Conservation (phyloP, 2,329 filamentous ascomycete genomes). For the Aspergillus brunneoviolaceus region DNA sequence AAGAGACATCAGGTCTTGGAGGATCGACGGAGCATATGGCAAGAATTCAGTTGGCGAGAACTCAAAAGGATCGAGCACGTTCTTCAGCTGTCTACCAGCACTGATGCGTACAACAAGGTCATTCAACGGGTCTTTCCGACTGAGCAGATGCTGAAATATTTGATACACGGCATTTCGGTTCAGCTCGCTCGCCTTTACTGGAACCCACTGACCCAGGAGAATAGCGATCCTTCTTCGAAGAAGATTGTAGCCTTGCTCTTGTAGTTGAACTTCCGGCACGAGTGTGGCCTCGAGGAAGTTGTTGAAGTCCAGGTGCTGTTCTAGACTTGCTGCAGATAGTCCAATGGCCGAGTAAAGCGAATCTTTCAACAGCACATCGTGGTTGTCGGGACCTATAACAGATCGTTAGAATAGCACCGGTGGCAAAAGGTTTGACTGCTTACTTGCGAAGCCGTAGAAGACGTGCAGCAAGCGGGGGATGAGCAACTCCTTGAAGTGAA, state of each 20-base stretch:
- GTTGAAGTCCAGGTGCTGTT: constrained; percentile 78
- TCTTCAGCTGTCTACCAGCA: constrained; percentile 78
- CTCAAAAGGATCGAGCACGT: constrained; percentile 78
- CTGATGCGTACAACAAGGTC: constrained; percentile 91
- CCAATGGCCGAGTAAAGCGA: constrained; percentile 93
- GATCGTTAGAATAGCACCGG: constrained; percentile 17
- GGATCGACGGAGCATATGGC: constrained; percentile 71
- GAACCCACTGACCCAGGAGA: constrained; percentile 83
- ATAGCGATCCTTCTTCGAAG: constrained; percentile 86
- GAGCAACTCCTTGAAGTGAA: constrained; percentile 81
- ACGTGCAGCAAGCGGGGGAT: constrained; percentile 77
- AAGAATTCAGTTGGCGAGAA: constrained; percentile 73
- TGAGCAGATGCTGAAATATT: constrained; percentile 83
- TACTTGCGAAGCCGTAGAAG: constrained; percentile 73
- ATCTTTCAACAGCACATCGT: constrained; percentile 81
- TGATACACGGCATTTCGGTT: constrained; percentile 77
- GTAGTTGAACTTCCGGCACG: constrained; percentile 72
- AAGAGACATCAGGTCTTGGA: constrained; percentile 73
- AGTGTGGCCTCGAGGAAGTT: constrained; percentile 72
- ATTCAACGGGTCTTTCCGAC: constrained; percentile 73
- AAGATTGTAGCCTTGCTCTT: constrained; percentile 69
- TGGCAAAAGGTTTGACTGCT: constrained; percentile 29
- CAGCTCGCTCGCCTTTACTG: constrained; percentile 68
- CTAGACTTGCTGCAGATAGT: constrained; percentile 74
- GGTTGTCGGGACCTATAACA: constrained; percentile 53